These are phyloP conservation scores for Tolypocladium album DNA, from an alignment of 2,329 filamentous ascomycete species.

Conservation along the genomic window DNA sequence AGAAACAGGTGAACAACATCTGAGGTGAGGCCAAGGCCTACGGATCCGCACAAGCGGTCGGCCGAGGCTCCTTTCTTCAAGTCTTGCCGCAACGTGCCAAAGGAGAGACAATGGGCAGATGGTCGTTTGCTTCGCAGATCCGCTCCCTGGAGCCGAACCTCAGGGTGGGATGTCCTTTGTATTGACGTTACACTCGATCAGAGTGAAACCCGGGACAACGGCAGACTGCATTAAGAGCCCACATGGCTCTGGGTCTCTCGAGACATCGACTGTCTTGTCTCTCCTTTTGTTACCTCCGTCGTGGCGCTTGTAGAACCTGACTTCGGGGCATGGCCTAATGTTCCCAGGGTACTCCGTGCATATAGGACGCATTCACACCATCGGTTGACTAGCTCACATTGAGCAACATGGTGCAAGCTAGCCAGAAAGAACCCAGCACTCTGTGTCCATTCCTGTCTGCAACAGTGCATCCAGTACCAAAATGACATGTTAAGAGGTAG, in stretches of 20 bases:
- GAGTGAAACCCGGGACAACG: not conserved
- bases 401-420: no score
- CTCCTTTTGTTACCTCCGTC: not conserved
- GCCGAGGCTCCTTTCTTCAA: not conserved
- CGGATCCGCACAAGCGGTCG: not conserved
- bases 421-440: no score
- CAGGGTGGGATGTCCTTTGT: not conserved
- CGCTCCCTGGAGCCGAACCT: not conserved
- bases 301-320: not conserved
- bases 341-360: no score
- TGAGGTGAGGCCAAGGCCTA: not conserved
- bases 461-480: not conserved
- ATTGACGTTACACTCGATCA: not conserved
- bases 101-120: not conserved
- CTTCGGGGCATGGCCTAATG: not conserved
- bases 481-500: not conserved
- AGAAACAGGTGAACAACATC: not conserved
- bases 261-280: not conserved
- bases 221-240: not conserved
- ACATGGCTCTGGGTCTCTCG: not conserved
- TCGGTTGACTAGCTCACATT: no score
- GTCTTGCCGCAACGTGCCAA: not conserved
- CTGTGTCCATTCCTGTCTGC: not conserved
- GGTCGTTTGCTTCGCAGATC: not conserved
- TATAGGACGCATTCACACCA: no score